Evolutionary conservation across 768 basidiomycete species (phyloP), one percentile per base, ranked within the genome.

Genomic region (Collybia sordida): DNA sequence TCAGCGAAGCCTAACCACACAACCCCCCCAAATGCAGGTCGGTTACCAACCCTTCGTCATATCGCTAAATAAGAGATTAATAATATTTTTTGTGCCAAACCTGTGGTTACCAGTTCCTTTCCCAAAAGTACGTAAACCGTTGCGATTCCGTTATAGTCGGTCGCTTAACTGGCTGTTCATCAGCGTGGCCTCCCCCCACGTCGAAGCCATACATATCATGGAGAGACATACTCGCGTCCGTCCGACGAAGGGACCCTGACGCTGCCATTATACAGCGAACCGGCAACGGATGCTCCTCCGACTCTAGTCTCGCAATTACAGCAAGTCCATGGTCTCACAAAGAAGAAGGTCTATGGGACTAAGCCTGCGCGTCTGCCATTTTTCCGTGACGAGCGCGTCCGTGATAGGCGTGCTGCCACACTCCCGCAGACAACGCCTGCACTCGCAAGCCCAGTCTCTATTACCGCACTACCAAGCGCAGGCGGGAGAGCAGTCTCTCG

Each of bases 261-360:
- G 48, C 64, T 64, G 31, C 37, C 53, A 4, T 40, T 63, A 55
- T 48, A 25, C 39, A 31, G 14, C 14, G 66, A 63, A 31, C 28
- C 60, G 19, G 21, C 57, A 5, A 52, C 59, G 34, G 52, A 60
- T 25, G 34, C 66, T 18, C 57, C 69, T 2, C 80, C 77, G 3
- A 83, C 74, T 49, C 69, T 88, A 0, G 86, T 88, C 42, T 72
- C 68, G 19, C 82, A 81, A 19, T 71, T 87, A 14, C 82, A 87
- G 63, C 81, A 83, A 58, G 75, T 81, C 28, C 85, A 88, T 49
- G 86, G 86, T 2, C 59, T 88, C 41, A 85, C 82, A 6, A 85
- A 86, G 68, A 87, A 86, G 67, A 84, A 84, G 55, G 72, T 82
- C 6, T 83, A 85, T 50, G 77, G 79, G 9, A 47, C 74, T 8